These are phyloP conservation scores for Knoxia roxburghii DNA, from an alignment of 257 asterid species.

Conservation along the genomic window DNA sequence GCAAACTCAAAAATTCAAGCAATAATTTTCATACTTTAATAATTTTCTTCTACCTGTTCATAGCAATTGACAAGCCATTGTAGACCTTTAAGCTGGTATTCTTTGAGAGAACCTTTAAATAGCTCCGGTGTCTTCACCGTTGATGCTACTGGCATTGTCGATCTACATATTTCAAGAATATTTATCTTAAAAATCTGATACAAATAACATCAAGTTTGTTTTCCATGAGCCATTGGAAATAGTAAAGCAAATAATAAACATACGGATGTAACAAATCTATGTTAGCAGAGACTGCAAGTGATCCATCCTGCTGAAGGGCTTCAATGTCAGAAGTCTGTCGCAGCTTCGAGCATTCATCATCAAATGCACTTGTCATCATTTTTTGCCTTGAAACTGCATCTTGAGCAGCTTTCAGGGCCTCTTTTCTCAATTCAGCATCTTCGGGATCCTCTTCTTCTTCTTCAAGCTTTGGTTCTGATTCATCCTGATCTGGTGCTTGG, in stretches of 20 bases:
- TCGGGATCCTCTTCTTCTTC: conserved; percentile 85
- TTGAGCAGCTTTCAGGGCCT: conserved; percentile 97
- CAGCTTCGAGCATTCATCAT: conserved; percentile 70
- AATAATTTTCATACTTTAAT: conserved; percentile 11
- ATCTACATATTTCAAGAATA: conserved; percentile 41
- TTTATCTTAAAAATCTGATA: conserved; percentile 10
- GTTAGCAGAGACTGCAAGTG: conserved; percentile 60
- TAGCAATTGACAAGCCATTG: conserved; percentile 99
- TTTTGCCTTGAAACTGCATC: conserved; percentile 99
- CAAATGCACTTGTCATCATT: conserved; percentile 79
- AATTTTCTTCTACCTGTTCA: conserved; percentile 61
- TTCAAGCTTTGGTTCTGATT: conserved; percentile 48
- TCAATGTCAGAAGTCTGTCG: conserved; percentile 60
- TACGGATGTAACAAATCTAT: conserved; percentile 95
- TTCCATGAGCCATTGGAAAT: not conserved
- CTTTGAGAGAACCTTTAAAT: conserved; percentile 90
- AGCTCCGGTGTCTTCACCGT: conserved; percentile 81
- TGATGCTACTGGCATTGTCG: conserved; percentile 97
- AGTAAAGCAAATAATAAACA: conserved; percentile 22
- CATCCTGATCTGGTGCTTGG: conserved; percentile 47
- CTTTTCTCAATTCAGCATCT: conserved; percentile 88
- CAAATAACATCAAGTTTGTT: conserved; percentile 1
- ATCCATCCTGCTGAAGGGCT: conserved; percentile 58
- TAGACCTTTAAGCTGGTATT: conserved; percentile 92
- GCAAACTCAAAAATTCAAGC: conserved; percentile 9